Base-by-base conservation (phyloP, 2,329 filamentous ascomycete species). In the Ophiostoma himal-ulmi region DNA sequence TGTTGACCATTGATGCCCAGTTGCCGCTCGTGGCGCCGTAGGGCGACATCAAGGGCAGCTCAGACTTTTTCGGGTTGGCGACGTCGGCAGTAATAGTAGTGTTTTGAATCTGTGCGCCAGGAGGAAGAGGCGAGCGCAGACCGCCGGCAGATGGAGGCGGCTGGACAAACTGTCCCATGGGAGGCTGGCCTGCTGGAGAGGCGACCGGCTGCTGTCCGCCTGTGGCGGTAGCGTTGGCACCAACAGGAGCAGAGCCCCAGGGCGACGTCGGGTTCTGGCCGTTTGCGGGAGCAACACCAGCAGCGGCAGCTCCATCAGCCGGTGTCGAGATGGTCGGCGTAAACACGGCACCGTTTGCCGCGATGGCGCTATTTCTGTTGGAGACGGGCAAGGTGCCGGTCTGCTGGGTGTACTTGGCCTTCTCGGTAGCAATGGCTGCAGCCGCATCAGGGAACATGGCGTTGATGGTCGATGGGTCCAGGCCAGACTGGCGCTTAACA, bases 371-470 rank as follows among this genome's bases (percentile, higher is more conserved):
- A 82, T 97, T 98, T 72, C 95, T 89, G 83, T 96, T 97, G 30
- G 95, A 97, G 0, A 92, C 88, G 3, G 94, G 93, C 30, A 90
- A 89, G 74, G 94, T 93, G 72, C 94, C 95, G 4, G 94, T 97
- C 78, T 96, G 92, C 79, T 97, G 94, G 22, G 94, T 96, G 78
- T 96, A 98, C 79, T 97, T 96, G 71, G 94, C 94, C 83, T 97
- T 97, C 80, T 99, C 94, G 72, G 95, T 96, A 36, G 94, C 94
- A 79, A 99, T 98, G n/a, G 95, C 95, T 60, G 94, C 94, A 17
- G 95, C 95, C 64, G 95, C 95, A 82, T 99, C 95, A 7, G 95
- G 95, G 79, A 99, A 99, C 95, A 99, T 98, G 76, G 93, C 93
- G 80, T 97, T 97, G 81, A 99, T 97, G 34, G 93, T 96, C 41